Conservation (phyloP, 2,329 filamentous ascomycete species). For the Phyllosticta ampelicida region DNA sequence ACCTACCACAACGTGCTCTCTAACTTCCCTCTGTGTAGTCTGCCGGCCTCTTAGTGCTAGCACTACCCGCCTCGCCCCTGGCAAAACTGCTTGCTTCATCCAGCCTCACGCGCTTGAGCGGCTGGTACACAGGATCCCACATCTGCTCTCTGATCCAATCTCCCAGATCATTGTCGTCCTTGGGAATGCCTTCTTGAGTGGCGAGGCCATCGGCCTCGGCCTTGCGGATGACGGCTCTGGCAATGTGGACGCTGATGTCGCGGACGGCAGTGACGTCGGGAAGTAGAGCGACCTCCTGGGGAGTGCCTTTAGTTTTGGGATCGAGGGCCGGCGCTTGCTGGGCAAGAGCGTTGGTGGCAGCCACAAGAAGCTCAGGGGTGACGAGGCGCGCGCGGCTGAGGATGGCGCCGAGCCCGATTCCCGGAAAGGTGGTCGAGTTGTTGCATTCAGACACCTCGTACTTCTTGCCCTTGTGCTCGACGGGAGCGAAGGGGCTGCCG, state of each 20-base stretch:
- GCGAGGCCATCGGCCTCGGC: constrained; percentile 61
- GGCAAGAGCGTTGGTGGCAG: constrained; percentile 64
- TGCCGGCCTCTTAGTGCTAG: constrained; percentile 21
- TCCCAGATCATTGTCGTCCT: constrained; percentile 44
- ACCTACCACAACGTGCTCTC: not conserved
- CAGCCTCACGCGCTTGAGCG: constrained; percentile 46
- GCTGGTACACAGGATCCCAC: constrained; percentile 64
- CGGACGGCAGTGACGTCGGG: constrained; percentile 67
- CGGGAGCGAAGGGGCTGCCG: constrained; percentile 69
- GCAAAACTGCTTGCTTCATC: constrained; percentile 46
- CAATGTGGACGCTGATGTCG: constrained; percentile 67
- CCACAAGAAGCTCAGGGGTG: constrained; percentile 70
- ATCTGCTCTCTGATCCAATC: constrained; percentile 69
- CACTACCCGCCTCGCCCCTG: constrained; percentile 44
- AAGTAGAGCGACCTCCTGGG: constrained; percentile 48
- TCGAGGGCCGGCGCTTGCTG: constrained; percentile 58
- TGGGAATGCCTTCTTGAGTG: constrained; percentile 54
- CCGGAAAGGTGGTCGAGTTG: constrained; percentile 76
- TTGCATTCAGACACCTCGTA: constrained; percentile 68
- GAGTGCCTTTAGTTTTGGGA: constrained; percentile 36
- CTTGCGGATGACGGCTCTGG: constrained; percentile 60
- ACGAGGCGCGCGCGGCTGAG: constrained; percentile 57
- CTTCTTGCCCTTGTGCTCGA: constrained; percentile 46
- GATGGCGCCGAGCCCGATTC: constrained; percentile 71
- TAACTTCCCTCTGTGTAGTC: not conserved